Conservation (phyloP, 2,329 filamentous ascomycete genomes). For the Neopestalotiopsis rosae region DNA sequence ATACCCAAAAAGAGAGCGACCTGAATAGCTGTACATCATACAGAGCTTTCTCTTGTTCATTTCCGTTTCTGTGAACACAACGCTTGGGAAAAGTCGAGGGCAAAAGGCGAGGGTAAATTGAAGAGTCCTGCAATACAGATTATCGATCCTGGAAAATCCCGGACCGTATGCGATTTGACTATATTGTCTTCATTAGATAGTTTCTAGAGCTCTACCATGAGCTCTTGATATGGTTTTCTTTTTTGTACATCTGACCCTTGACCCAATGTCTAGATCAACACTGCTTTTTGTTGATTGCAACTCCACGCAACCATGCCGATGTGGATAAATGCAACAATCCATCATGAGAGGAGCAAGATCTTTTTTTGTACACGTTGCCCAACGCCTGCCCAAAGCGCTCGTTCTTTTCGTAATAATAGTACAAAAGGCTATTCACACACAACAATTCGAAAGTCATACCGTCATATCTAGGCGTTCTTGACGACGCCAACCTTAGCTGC, state of each 20-base stretch:
- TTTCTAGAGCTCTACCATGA: constrained; percentile 2
- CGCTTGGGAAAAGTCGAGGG: neutral
- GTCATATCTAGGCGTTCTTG: constrained; percentile 59
- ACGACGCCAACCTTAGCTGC: constrained; percentile 96
- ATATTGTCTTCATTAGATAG: constrained; percentile 18
- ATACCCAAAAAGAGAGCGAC: too few species aligned
- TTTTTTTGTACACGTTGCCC: constrained; percentile 20
- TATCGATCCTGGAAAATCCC: neutral
- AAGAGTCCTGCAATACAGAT: neutral
- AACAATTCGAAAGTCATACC: constrained; percentile 1
- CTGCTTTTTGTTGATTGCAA: constrained; percentile 13
- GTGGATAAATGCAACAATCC: constrained; percentile 7
- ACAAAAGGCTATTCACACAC: constrained; percentile 19
- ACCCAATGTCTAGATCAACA: constrained; percentile 16
- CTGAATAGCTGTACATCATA: too few species aligned
- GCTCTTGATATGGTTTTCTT: neutral
- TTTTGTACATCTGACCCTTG: constrained; percentile 10
- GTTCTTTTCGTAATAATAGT: constrained; percentile 21
- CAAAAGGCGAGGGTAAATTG: neutral
- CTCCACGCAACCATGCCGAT: constrained; percentile 16
- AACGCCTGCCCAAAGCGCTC: constrained; percentile 20
- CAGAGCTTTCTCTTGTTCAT: too few species aligned
- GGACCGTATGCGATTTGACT: neutral
- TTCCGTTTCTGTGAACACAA: neutral
- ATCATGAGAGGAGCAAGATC: constrained; percentile 19